Evolutionary conservation across 257 asterid genomes (phyloP).

Genomic region (Euphrasia confusa): DNA sequence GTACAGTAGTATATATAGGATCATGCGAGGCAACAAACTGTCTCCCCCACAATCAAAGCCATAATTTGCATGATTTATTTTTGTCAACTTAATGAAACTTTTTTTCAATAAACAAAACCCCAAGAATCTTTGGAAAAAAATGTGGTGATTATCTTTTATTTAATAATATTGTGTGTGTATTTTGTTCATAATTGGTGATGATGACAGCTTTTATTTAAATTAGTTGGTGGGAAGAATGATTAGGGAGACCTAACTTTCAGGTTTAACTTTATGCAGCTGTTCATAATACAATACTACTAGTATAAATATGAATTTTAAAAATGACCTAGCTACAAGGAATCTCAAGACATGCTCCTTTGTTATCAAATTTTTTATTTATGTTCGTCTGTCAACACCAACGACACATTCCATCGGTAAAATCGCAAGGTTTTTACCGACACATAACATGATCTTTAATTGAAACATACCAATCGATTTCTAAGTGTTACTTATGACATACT

Average conservation of each 20-base stretch:
- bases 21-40: slow-evolving; percentile 30
- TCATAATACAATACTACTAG: slow-evolving; percentile 7
- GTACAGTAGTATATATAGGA: slow-evolving; percentile 17
- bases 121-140: slow-evolving; percentile 24
- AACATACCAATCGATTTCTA: too few species aligned
- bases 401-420: too few species aligned
- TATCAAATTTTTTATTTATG: too few species aligned
- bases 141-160: slow-evolving; percentile 2
- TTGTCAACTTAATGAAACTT: slow-evolving; percentile 34
- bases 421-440: too few species aligned
- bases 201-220: slow-evolving; percentile 26
- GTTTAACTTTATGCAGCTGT: slow-evolving; percentile 29
- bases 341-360: slow-evolving; percentile 19
- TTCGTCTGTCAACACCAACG: too few species aligned
- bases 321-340: slow-evolving; percentile 20
- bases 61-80: slow-evolving; percentile 23
- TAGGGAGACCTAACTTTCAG: slow-evolving; percentile 34
- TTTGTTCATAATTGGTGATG: slow-evolving; percentile 43
- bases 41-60: slow-evolving; percentile 35
- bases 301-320: slow-evolving; percentile 25
- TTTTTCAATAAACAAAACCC: slow-evolving; percentile 14
- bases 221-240: slow-evolving; percentile 60
- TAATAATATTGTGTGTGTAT: neutral
- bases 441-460: too few species aligned
- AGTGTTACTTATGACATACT: too few species aligned